These are phyloP conservation scores for Neurospora crassa DNA, from an alignment of 2,329 filamentous ascomycete genomes.

Conservation along the genomic window DNA sequence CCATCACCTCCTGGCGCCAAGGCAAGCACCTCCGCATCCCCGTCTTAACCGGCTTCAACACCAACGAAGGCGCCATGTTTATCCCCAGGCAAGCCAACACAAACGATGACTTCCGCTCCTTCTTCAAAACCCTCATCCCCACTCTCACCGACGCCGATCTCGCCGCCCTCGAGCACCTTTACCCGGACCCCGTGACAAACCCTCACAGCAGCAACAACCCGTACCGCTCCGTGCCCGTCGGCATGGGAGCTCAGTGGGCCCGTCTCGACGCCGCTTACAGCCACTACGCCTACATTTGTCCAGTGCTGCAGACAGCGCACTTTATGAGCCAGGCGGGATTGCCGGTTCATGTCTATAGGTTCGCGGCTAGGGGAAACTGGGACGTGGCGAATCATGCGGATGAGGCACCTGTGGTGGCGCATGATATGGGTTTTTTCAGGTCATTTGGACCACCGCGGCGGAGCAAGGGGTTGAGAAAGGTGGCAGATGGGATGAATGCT, in stretches of 20 bases:
- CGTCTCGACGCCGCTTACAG: slow-evolving; percentile 52
- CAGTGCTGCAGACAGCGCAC: slow-evolving; percentile 50
- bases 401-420: slow-evolving; percentile 33
- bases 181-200: slow-evolving; percentile 45
- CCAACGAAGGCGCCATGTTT: slow-evolving; percentile 59
- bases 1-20: slow-evolving; percentile 48
- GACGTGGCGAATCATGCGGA: slow-evolving; percentile 38
- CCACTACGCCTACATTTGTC: slow-evolving; percentile 56
- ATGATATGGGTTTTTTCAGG: slow-evolving; percentile 28
- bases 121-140: slow-evolving; percentile 55
- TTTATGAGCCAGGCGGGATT: slow-evolving; percentile 24
- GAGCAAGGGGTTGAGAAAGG: slow-evolving; percentile 27
- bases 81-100: slow-evolving; percentile 40
- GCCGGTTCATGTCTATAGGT: slow-evolving; percentile 49
- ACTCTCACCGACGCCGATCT: slow-evolving; percentile 42
- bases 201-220: slow-evolving; percentile 12
- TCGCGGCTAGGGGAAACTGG: slow-evolving; percentile 35
- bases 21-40: slow-evolving; percentile 45
- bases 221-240: slow-evolving; percentile 23
- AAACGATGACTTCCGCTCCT: slow-evolving; percentile 43
- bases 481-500: slow-evolving; percentile 32
- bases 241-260: slow-evolving; percentile 44
- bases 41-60: slow-evolving; percentile 61
- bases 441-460: background rate
- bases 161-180: slow-evolving; percentile 44